Base-by-base conservation (phyloP, 768 basidiomycete genomes). In the Mycena venus region DNA sequence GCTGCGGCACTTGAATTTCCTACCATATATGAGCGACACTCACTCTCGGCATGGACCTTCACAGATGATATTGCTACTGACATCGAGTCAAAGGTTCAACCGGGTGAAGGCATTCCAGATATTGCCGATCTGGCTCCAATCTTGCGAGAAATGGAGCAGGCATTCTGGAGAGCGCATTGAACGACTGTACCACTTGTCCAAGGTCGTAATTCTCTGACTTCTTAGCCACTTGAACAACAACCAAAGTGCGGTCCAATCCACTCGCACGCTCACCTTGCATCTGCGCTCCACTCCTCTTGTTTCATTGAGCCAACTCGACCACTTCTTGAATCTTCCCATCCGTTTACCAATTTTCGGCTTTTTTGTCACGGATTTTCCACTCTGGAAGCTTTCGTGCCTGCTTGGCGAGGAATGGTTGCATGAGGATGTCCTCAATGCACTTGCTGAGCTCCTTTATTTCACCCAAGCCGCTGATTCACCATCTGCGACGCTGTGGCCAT, bases 371-470 rank as follows among this genome's bases (percentile, higher is more conserved):
- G 36, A 36, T 8, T 62, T 70, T 44, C 62, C 62, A 7, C 55
- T 71, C 11, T 71, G 53, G 62, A 71, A 64, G 19, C 34, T 72
- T 9, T 60, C 58, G 15, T 72, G 71, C 29, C 36, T 72, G 0
- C 71, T 72, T 3, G 32, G 64, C 1, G 71, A 72, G 31, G 31
- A 59, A 11, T 72, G 71, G 71, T 34, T 72, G 8, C 51, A 63
- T 3, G 70, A 71, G n/a, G 70, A 72, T 34, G 62, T 72, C n/a
- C 34, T 72, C 3, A 65, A 72, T 29, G 63, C 70, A 2, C 36
- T 58, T 1, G 42, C 32, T 1, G 63, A 65, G 29, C 62, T 72
- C 0, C 23, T 72, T 1, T 72, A 72, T 31, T 65, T 64, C 25
- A n/a, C 60, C 11, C 51, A 27, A 4, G 61, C 42, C 19, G 53